Evolutionary conservation across 2,329 filamentous ascomycete species (phyloP), one percentile per base, ranked within the genome.

Genomic region (Penicillium sp.): DNA sequence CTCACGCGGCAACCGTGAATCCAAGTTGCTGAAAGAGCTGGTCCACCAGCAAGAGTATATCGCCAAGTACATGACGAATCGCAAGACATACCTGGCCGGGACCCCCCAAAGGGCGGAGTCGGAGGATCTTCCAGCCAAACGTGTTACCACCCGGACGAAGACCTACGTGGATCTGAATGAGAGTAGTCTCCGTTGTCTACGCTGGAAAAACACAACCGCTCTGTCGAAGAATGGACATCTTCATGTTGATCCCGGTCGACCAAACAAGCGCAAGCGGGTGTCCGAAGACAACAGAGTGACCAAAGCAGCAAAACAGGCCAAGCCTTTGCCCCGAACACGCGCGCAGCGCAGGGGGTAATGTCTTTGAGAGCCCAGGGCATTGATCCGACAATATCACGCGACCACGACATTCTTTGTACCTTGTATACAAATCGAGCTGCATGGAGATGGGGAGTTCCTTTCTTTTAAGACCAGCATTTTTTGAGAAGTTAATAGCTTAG

Each of bases 1-100:
- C 64, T 80, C 85, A 11, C 86, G 89, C 13, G 93, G 93, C 1
- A 78, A 86, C 56, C 90, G 95, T 56, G 93, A 99, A 72, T 74
- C 87, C 55, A 91, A 89, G 65, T 77, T 99, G 41, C 83, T 87
- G 53, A 97, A 96, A 71, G 92, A 97, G 68, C 79, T 99, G 3
- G 75, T 86, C 42, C 73, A 78, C 16, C 95, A 86, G 73, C 84
- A 83, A 42, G 84, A 91, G 34, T 82, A 83, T 61, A 95, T 96
- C 55, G 75, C 79, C 19, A 79, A 80, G 54, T 83, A 90, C 63
- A 96, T 96, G 91, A 77, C 84, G 61, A 86, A 84, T 63, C 85
- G 95, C 54, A 82, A 82, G 54, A 76, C 80, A 56, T 95, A 95
- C 62, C 77, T 95, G 47, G 72, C 75, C 11, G 72, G 80, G 28